Conservation (phyloP, 805 yeast species). For the Wickerhamomyces queroliae region DNA sequence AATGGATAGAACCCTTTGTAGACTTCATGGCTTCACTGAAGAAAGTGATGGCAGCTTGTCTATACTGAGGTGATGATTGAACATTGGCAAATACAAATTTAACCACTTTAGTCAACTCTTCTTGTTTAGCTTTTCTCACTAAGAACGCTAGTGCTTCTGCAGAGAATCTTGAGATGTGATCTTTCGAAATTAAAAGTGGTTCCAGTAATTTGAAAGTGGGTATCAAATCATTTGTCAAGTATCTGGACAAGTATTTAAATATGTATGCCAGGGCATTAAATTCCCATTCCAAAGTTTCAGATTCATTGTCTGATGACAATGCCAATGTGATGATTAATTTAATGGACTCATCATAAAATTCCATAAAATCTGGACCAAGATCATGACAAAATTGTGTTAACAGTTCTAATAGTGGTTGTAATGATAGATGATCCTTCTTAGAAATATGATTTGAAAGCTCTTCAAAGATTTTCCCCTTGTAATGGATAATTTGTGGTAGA, state of each 20-base stretch:
- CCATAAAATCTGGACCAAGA: slow-evolving; percentile 84
- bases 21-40: slow-evolving; percentile 72
- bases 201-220: slow-evolving; percentile 64
- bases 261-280: slow-evolving; percentile 83
- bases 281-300: slow-evolving; percentile 71
- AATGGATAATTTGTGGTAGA: slow-evolving; percentile 74
- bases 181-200: slow-evolving; percentile 61
- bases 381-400: slow-evolving; percentile 87
- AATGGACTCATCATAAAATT: slow-evolving; percentile 54
- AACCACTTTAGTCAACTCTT: slow-evolving; percentile 41
- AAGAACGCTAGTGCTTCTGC: slow-evolving; percentile 88
- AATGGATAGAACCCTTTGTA: slow-evolving; percentile 67
- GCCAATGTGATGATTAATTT: slow-evolving; percentile 45
- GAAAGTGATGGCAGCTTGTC: slow-evolving; percentile 51
- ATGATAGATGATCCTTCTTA: slow-evolving; percentile 59
- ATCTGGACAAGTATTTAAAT: slow-evolving; percentile 78
- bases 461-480: slow-evolving; percentile 56
- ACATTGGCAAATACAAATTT: slow-evolving; percentile 33
- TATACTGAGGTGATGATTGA: slow-evolving; percentile 40
- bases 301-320: slow-evolving; percentile 39
- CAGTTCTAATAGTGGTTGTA: slow-evolving; percentile 78
- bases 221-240: slow-evolving; percentile 52
- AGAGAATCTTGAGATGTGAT: slow-evolving; percentile 71
- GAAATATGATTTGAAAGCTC: slow-evolving; percentile 40
- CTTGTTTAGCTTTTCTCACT: slow-evolving; percentile 57